Evolutionary conservation across 495 filamentous ascomycete genomes (phyloP).

Genomic region (Lineolata rhizophorae): DNA sequence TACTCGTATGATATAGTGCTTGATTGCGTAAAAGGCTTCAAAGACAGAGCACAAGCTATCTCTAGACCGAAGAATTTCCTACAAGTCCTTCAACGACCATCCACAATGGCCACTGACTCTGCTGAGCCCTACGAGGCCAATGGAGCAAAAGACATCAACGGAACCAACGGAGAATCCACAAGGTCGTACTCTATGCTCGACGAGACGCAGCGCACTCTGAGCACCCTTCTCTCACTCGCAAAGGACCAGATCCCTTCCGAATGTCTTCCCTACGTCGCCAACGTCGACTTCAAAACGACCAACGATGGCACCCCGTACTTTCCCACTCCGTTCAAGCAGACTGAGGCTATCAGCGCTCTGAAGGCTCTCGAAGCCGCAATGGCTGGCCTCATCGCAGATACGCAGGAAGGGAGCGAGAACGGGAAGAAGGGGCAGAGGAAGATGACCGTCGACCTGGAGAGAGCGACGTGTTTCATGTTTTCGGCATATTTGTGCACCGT

Average conservation of each 20-base stretch:
- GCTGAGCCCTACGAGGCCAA: no score
- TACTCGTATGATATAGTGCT: no score
- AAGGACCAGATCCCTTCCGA: constrained; percentile 14
- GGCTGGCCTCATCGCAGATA: constrained; percentile 39
- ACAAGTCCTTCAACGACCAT: no score
- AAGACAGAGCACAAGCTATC: no score
- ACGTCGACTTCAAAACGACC: constrained; percentile 11
- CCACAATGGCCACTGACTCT: constrained; percentile 2
- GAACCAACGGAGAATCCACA: constrained; percentile 2
- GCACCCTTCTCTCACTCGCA: constrained; percentile 4
- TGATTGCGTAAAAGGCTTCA: no score
- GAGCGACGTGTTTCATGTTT: constrained; percentile 43
- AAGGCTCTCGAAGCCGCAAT: constrained; percentile 49
- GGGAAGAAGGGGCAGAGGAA: no score
- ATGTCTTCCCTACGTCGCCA: constrained; percentile 9
- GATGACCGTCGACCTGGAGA: constrained; percentile 39
- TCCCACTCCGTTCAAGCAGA: constrained; percentile 50
- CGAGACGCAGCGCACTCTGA: constrained; percentile 4
- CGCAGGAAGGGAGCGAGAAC: constrained; percentile 24
- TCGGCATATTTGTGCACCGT: constrained; percentile 52
- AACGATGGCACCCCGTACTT: constrained; percentile 19
- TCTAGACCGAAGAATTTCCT: no score
- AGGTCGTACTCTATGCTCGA: constrained; percentile 4
- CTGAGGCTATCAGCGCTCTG: constrained; percentile 41
- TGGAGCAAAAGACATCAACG: no score